A percentile compares a stretch with the other conserved stretches of the same genome.
These are phyloP conservation scores for Chytridium lagenaria DNA, from an alignment of 371 early-diverging fungal species.

Conservation along the genomic window DNA sequence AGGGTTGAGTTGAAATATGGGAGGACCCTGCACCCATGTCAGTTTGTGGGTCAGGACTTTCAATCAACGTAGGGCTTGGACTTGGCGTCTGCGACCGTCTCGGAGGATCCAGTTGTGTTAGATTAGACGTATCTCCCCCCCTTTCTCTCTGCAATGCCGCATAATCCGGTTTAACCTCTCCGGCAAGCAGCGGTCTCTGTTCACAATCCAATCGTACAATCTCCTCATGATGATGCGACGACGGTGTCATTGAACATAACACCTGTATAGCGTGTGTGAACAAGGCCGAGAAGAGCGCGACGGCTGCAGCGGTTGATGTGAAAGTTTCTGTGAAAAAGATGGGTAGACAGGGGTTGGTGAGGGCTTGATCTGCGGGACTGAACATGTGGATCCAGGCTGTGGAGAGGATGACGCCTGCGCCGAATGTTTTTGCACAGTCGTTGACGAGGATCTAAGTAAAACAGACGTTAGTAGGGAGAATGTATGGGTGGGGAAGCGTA, in stretches of 20 bases:
- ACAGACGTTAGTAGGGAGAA: background rate
- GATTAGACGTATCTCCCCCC: too few species aligned
- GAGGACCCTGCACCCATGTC: too few species aligned
- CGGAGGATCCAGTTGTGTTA: too few species aligned
- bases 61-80: too few species aligned
- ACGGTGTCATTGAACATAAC: background rate
- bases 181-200: too few species aligned
- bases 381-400: constrained; percentile 45
- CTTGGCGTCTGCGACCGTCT: too few species aligned
- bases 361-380: constrained; percentile 28
- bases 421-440: constrained; percentile 34
- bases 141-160: too few species aligned
- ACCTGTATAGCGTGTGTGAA: constrained; percentile 38
- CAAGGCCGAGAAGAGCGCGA: constrained; percentile 37
- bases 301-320: constrained; percentile 27
- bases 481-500: background rate
- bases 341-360: constrained; percentile 45
- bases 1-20: too few species aligned
- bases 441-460: constrained; percentile 8
- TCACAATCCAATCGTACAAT: too few species aligned
- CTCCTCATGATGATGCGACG: background rate
- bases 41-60: too few species aligned
- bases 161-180: too few species aligned
- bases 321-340: constrained; percentile 30
- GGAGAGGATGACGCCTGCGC: constrained; percentile 43